These are phyloP conservation scores for Fusarium sublunatum DNA, from an alignment of 2,329 filamentous ascomycete genomes.

Conservation along the genomic window DNA sequence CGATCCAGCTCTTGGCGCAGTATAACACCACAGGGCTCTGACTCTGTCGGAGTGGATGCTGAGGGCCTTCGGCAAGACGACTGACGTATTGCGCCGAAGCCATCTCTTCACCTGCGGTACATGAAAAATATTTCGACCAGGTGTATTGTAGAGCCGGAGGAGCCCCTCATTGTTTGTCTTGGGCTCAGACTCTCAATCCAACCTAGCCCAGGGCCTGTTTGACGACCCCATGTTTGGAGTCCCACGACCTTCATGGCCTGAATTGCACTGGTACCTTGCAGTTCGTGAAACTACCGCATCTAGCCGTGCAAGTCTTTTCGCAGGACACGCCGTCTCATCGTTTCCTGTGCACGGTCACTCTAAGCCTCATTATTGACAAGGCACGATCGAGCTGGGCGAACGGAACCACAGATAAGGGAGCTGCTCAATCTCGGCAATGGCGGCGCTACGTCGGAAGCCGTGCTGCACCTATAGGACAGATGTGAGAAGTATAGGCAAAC, in stretches of 20 bases:
- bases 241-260: conserved; percentile 8
- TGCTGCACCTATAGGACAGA: conserved; percentile 34
- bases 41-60: conserved; percentile 32
- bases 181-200: conserved; percentile 10
- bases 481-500: conserved; percentile 12
- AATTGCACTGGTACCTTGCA: conserved; percentile 31
- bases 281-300: conserved; percentile 26
- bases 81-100: conserved; percentile 40
- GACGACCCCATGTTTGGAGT: conserved; percentile 8
- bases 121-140: conserved; percentile 8
- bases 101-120: conserved; percentile 36
- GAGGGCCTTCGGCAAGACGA: conserved; percentile 41
- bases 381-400: conserved; percentile 2
- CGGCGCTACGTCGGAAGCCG: conserved; percentile 38
- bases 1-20: conserved; percentile 9
- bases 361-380: conserved; percentile 31
- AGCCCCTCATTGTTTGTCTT: conserved; percentile 10
- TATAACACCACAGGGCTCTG: conserved; percentile 12
- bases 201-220: conserved; percentile 2
- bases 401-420: conserved; percentile 17
- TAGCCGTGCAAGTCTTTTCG: conserved; percentile 37
- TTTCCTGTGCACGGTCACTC: conserved; percentile 28
- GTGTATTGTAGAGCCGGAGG: conserved; percentile 22
- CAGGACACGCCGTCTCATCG: conserved; percentile 11
- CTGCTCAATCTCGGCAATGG: conserved; percentile 32